These are phyloP conservation scores for Mixia osmundae DNA, from an alignment of 1,284 basidiomycete genomes.

Conservation along the genomic window DNA sequence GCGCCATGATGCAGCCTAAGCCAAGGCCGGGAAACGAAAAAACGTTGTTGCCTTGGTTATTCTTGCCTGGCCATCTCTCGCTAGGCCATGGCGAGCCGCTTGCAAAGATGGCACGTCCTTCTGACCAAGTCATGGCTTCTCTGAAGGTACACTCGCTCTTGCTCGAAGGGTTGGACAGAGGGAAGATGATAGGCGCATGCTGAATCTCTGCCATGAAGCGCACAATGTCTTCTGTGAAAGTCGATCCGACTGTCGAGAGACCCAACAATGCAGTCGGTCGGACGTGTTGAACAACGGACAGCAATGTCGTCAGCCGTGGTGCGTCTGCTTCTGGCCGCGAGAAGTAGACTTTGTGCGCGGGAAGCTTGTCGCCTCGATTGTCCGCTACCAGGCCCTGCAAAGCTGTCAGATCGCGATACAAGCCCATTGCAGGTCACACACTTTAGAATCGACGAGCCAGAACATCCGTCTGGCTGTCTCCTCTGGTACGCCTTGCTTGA, in stretches of 20 bases:
- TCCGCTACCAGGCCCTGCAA: slow-evolving; percentile 45
- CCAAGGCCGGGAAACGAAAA: slow-evolving; percentile 36
- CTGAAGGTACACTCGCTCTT: slow-evolving; percentile 43
- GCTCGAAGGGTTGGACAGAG: slow-evolving; percentile 62
- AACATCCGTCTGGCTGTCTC: slow-evolving; percentile 52
- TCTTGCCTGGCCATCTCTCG: slow-evolving; percentile 35
- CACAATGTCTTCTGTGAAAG: slow-evolving; percentile 55
- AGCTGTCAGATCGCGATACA: background rate
- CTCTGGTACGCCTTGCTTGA: slow-evolving; percentile 38
- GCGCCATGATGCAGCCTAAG: slow-evolving; percentile 47
- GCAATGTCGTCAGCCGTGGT: slow-evolving; percentile 44
- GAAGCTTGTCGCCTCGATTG: slow-evolving; percentile 34
- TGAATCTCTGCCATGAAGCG: slow-evolving; percentile 64
- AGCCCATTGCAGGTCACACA: slow-evolving; percentile 8
- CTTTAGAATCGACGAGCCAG: slow-evolving; percentile 56
- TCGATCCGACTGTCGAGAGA: slow-evolving; percentile 62
- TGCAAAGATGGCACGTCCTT: slow-evolving; percentile 55
- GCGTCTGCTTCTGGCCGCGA: slow-evolving; percentile 55
- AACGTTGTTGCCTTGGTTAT: slow-evolving; percentile 61
- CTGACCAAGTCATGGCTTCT: slow-evolving; percentile 53
- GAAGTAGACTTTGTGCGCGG: slow-evolving; percentile 60
- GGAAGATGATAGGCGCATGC: slow-evolving; percentile 75
- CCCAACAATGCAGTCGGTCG: slow-evolving; percentile 79
- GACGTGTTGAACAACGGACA: slow-evolving; percentile 62
- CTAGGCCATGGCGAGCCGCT: slow-evolving; percentile 69